Evolutionary conservation across 2,329 filamentous ascomycete species (phyloP), one percentile per base, ranked within the genome.

Genomic region (Arthroderma sp.): DNA sequence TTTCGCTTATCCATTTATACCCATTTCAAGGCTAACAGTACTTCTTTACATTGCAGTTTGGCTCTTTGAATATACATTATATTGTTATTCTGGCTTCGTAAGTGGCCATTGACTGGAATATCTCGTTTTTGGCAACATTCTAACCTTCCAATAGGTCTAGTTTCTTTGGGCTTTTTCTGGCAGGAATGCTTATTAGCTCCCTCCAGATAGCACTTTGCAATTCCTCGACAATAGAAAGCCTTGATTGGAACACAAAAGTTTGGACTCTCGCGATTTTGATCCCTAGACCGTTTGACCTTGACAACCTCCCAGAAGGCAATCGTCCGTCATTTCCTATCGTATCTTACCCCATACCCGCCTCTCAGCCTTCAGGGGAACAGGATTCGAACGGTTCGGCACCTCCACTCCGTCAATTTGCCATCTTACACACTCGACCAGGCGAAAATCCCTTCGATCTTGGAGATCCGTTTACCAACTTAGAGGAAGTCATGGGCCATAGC

Each of bases 391-490:
- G 52, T 49, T 58, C 47, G 63, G 37, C 56, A 59, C 54, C 66
- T 4, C 70, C 75, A 23, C 77, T 74, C 4, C 80, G 84, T 28
- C 86, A 81, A 9, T 97, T 95, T 67, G 89, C 88, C 11, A 85
- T 97, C 41, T 75, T 96, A 1, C 79, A 81, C 60, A 88, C 86
- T 0, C 76, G 82, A 2, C 79, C 81, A 0, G 85, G 87, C 8
- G 85, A 93, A 63, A 95, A 95, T 63, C 88, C 89, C 0, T 98
- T 89, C 84, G 82, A 95, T 64, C 74, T 93, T 0, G 88, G 87
- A 1, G 74, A 69, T 31, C 72, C 73, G 7, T 77, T 80, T 61
- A 72, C 76, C 28, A 97, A 97, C 66, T 85, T 90, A 73, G 81
- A 82, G 62, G 80, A 85, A 13, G 81, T 96, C 23, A 89, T 98